phyloP scores from a whole-genome alignment of 495 filamentous ascomycete species.

The Daldinia concentrica region DNA sequence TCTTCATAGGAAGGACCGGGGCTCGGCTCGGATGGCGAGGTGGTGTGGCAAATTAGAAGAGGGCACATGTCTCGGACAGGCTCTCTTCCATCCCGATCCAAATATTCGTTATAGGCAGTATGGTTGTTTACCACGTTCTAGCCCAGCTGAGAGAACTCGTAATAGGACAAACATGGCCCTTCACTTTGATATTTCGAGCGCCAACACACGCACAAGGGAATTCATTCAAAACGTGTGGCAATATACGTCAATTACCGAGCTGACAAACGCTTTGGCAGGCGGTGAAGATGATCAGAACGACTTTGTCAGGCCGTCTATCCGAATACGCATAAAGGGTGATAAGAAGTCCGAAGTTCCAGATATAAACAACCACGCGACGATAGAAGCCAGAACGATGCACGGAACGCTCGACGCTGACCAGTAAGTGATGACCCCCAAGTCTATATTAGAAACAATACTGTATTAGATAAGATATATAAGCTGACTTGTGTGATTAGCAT shows the following conservation, averaged over 20 bases:
- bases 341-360: neutral
- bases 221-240: slow-evolving; percentile 24
- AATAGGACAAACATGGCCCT: neutral
- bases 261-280: neutral
- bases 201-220: neutral
- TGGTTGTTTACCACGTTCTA: slow-evolving; percentile 1
- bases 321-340: neutral
- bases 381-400: slow-evolving; percentile 41
- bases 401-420: slow-evolving; percentile 42
- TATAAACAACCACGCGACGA: slow-evolving; percentile 3
- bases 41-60: neutral
- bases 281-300: too few relatives aligned
- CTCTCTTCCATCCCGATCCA: neutral
- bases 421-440: slow-evolving; percentile 13
- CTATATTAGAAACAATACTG: neutral
- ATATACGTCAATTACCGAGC: slow-evolving; percentile 6
- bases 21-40: neutral
- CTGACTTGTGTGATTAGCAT: slow-evolving; percentile 21
- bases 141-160: neutral
- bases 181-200: neutral
- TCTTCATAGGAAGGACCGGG: slow-evolving; percentile 35
- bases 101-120: neutral
- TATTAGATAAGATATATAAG: neutral
- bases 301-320: neutral
- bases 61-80: neutral